Base-by-base conservation (phyloP, 108 stramenopile species). In the Fistulifera solaris region DNA sequence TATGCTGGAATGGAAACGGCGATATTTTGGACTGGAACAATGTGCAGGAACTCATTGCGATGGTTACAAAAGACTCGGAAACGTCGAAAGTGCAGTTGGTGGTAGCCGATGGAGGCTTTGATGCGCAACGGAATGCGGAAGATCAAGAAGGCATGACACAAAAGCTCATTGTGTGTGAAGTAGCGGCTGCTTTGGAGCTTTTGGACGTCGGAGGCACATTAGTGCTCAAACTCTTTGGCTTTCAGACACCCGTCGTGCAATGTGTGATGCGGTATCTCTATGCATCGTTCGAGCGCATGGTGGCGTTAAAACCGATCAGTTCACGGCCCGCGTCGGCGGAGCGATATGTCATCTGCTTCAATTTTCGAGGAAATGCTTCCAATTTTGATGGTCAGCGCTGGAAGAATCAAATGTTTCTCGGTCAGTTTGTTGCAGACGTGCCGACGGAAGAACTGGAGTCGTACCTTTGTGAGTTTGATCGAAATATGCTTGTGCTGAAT, bases 21-120 rank as follows among this genome's bases (percentile, higher is more conserved):
- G 85, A 87, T 47, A 72, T 94, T 26, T 89, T 89, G 58, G 72
- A 77, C 24, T 85, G 83, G 85, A 71, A 85, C 21, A 94, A 94
- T 62, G 74, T 94, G 1, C 38, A 59, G 38, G 48, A 47, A 18
- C 59, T 94, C 12, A 44, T 55, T 25, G 48, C 45, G 11, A 67
- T 68, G 19, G 59, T 87, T 19, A 40, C 61, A 40, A 17, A 52
- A 15, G 80, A 75, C 39, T 14, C 15, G 2, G 14, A 12, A 27
- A 27, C 17, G 16, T 26, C 27, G 12, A 61, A 61, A 23, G 77
- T 82, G 17, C 58, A 88, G 49, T 63, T 89, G 25, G 87, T 93
- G 1, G 75, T 93, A 23, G 82, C 87, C 12, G 92, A 93, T 59
- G 92, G 92, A 2, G 92, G 92, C 23, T 81, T 89, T 67, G 92